Conservation (phyloP, 2,329 filamentous ascomycete species). For the Corinectria fuckeliana region DNA sequence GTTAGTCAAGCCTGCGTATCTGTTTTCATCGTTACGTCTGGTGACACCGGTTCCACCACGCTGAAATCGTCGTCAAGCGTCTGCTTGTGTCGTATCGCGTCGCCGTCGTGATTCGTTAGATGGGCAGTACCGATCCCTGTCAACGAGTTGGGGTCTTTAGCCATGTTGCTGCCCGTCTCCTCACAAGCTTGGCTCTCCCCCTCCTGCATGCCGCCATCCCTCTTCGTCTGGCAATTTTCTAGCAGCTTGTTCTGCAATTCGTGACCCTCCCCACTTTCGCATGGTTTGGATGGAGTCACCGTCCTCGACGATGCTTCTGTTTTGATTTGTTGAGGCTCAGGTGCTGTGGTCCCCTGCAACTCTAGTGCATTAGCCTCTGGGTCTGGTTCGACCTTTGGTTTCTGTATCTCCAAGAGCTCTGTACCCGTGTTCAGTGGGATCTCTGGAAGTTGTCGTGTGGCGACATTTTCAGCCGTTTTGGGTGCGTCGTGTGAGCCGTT, state of each 20-base stretch:
- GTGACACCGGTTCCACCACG: slow-evolving; percentile 10
- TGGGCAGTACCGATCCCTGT: slow-evolving; percentile 17
- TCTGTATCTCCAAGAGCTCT: slow-evolving; percentile 7
- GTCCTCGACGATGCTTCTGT: slow-evolving; percentile 21
- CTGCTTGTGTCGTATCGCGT: slow-evolving; percentile 24
- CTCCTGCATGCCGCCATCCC: neutral
- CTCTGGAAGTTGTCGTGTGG: slow-evolving; percentile 14
- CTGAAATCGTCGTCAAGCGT: slow-evolving; percentile 31
- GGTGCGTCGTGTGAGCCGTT: slow-evolving; percentile 10
- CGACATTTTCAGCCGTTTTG: neutral
- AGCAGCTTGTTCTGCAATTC: neutral
- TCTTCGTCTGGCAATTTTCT: neutral
- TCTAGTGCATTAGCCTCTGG: slow-evolving; percentile 21
- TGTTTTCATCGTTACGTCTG: slow-evolving; percentile 21
- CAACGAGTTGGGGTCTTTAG: slow-evolving; percentile 7
- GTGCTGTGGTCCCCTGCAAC: slow-evolving; percentile 35
- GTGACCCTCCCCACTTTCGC: neutral
- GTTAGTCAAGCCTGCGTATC: slow-evolving; percentile 20
- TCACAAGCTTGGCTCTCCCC: neutral
- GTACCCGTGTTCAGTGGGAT: neutral
- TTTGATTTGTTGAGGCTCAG: slow-evolving; percentile 27
- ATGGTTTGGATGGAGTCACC: slow-evolving; percentile 17
- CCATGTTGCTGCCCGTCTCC: neutral
- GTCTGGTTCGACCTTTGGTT: slow-evolving; percentile 18
- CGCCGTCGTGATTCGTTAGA: slow-evolving; percentile 25